Base-by-base conservation (phyloP, 768 basidiomycete species). In the Terana coerulea region DNA sequence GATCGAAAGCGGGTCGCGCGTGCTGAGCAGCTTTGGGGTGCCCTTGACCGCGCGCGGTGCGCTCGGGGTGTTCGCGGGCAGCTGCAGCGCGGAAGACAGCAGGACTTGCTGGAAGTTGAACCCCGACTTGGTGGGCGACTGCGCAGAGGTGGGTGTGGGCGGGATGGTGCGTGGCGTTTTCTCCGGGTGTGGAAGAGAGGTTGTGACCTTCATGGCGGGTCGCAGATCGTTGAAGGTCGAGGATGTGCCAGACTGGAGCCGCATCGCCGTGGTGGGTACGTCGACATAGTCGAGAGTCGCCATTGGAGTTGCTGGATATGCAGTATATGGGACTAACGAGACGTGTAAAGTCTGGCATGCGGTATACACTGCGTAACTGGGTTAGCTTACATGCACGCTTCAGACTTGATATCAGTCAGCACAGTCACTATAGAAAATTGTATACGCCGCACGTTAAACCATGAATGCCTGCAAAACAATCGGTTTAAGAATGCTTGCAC, bases 1-100 rank as follows among this genome's bases (percentile, higher is more conserved):
- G 3, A 95, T 70, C 1, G 88, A 90, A 4, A 95, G 75, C 0
- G 88, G 80, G 59, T 88, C 87, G 25, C 73, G 72, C 1, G 78
- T 78, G 15, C 79, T 81, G 12, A 88, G 60, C 25, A 88, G 66
- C 2, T 69, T 67, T 51, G 52, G 56, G 45, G 66, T 57, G 34
- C 50, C 61, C 53, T 56, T 45, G 9, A 21, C 21, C 26, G 35
- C 52, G 5, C 55, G 46, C 7, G 61, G 61, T 2, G 59, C 43
- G 0, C 56, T n/a, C 6, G 59, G 50, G 4, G 54, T 55, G 47
- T 60, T 60, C 5, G 59, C 54, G 10, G 57, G 59, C 24, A 34
- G 33, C n/a, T 54, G 51, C 7, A 52, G 34, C 19, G 47, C 31
- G 53, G 58, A 15, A 52, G 53, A 17, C 57, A 56, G 26, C 55